These are phyloP conservation scores for Monoraphidium neglectum DNA, from an alignment of 139 green algal genomes.

Conservation along the genomic window DNA sequence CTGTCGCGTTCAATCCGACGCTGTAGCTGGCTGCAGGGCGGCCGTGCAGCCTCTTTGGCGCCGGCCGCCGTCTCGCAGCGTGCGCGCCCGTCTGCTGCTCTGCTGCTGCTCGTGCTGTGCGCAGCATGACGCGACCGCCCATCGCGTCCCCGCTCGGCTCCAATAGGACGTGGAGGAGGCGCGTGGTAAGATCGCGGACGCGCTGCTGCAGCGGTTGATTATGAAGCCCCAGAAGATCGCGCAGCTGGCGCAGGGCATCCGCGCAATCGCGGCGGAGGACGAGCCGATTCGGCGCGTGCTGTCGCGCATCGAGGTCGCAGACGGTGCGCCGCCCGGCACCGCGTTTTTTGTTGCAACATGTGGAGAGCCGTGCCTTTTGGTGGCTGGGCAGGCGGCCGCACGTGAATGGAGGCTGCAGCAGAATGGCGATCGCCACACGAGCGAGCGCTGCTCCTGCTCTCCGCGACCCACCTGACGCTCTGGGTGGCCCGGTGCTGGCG, in stretches of 20 bases:
- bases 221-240: constrained; percentile 94
- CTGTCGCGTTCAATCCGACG: background rate
- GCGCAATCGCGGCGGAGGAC: constrained; percentile 82
- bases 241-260: constrained; percentile 89
- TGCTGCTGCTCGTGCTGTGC: background rate
- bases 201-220: constrained; percentile 90
- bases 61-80: background rate
- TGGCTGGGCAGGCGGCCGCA: no score
- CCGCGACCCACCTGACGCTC: no score
- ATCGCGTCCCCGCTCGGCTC: background rate
- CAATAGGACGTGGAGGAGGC: constrained; percentile 36
- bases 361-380: no score
- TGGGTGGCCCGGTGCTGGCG: no score
- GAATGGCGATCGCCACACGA: no score
- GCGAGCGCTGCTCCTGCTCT: no score
- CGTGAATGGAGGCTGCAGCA: no score
- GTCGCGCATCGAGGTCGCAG: constrained; percentile 78
- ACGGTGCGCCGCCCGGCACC: constrained; percentile 68
- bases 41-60: background rate
- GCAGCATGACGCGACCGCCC: background rate
- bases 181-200: constrained; percentile 59
- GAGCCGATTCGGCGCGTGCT: constrained; percentile 81
- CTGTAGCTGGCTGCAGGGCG: background rate
- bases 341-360: no score
- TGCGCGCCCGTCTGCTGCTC: background rate